Evolutionary conservation across 495 filamentous ascomycete species (phyloP), one percentile per base, ranked within the genome.

Genomic region (Xylaria sp.): DNA sequence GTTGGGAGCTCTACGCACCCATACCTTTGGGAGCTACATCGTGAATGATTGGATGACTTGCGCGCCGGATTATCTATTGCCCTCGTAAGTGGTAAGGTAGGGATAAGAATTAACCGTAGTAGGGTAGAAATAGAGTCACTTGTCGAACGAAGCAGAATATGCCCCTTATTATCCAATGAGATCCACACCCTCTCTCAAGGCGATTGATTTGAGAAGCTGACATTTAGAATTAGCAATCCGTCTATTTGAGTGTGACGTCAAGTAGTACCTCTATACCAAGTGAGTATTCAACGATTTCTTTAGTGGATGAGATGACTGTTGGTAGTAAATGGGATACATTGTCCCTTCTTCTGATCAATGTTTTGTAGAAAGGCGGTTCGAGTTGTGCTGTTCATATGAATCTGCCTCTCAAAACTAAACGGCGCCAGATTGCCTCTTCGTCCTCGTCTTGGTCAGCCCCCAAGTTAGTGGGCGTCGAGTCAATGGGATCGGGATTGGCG

Each of bases 371-470:
- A 46, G 43, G 24, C 19, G 11, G 43, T 55, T 50, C n/a, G 29
- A 21, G 31, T 26, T 43, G n/a, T 24, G 29, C 19, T 33, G 19
- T 35, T 79, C 63, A 79, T 70, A 77, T 43, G 29, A 79, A 79
- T 46, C 77, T 77, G 5, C 77, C 77, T 31, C 69, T 71, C 77
- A 79, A 75, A n/a, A 79, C 77, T 61, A 79, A 69, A 63, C 77
- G 75, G 46, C 75, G 75, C 77, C 77, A 79, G 44, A 79, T 69
- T 29, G 73, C 75, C 31, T 79, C 77, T 72, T 79, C 77, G 33
- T 79, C 77, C 55, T 79, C 77, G 43, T 73, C 72, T 64, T 79
- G 77, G 21, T 77, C 77, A 59, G 61, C 72, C 24, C 72, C 68
- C 3, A 53, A 66, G 40, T 71, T 71, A 24, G 61, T 58, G 9